Base-by-base conservation (phyloP, 1,284 basidiomycete species). In the Chondrostereum purpureum region DNA sequence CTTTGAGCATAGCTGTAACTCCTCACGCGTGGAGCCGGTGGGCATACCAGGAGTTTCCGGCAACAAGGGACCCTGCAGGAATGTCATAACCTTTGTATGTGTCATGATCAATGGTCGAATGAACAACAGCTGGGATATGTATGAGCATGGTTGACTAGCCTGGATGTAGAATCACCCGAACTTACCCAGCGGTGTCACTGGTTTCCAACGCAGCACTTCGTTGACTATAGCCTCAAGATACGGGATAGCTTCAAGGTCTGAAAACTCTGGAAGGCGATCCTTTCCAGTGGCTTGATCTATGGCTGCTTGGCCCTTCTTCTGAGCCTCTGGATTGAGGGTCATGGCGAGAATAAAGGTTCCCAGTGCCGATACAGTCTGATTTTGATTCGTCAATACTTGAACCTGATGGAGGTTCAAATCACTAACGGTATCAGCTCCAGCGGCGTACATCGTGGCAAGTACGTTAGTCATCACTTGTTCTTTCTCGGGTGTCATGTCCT, bases 261-360 rank as follows among this genome's bases (percentile, higher is more conserved):
- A 20, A 17, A 57, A 53, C 19, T 50, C 48, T 2, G 55, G 55
- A 1, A 57, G 44, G 0, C 51, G 46, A 16, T 43, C 42, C 3
- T 3, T 4, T 2, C 53, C 53, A 8, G 53, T 22, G 4, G 48
- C 54, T 4, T n/a, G 33, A 35, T 55, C 55, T 0, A 55, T 17
- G 5, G 49, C 55, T 2, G 42, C 48, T 23, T 54, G 53, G 3
- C 45, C 55, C 41, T 52, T 54, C 11, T 40, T 42, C 37, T 50
- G 48, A n/a, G 50, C 36, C 6, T 53, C 49, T 4, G 51, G 53
- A 46, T 51, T 24, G 2, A 20, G 31, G 2, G 43, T 37, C 42
- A 47, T 42, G 2, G 48, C 52, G n/a, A 47, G 44, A 17, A 47
- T 24, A 33, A 49, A 44, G 5, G 44, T 38, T n/a, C 21, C 4